Evolutionary conservation across 352 stramenopile genomes (phyloP), one percentile per base, ranked within the genome.

Genomic region (Blastocystis sp.): DNA sequence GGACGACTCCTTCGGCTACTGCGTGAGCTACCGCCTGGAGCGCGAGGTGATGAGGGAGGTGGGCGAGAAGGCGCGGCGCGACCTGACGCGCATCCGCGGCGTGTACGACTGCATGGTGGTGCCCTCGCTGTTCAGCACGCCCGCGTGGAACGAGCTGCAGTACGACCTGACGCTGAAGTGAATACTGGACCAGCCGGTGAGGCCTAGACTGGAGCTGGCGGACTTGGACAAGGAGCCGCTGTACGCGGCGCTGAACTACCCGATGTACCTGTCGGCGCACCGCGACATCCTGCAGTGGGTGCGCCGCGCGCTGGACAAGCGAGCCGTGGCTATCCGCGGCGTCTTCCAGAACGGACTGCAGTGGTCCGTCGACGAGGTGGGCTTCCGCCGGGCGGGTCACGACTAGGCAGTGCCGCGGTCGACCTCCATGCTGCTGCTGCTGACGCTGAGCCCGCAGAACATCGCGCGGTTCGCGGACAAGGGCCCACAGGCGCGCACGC

Each of bases 391-490:
- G 14, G 4, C 48, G 7, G 7, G 40, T 71, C 14, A 71, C 17
- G 6, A 48, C 2, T 71, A 71, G 64, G 14, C 64, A 24, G 40
- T n/a, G 21, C 19, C 45, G n/a, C 17, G 10, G 4, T 45, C 71
- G 7, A 21, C 28, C 11, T n/a, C 38, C 14, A n/a, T 81, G 24
- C 57, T 81, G 54, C 71, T 81, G 7, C 14, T 63, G 28, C 52
- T 81, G 48, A 64, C 43, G 17, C 48, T 64, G 6, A 81, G 66
- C 43, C 71, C 48, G 3, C 48, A 57, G 28, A 81, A 81, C 43
- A 81, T 81, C 21, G 64, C 71, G 17, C 71, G 71, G 21, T 42
- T 81, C 28, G 71, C 71, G 10, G 71, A 81, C 43, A 21, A 54
- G 4, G 71, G 71, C n/a, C 71, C 71, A 4, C 40, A 64, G 43